Conservation (phyloP, 805 yeast species). For the Kazachstania bromeliacearum region DNA sequence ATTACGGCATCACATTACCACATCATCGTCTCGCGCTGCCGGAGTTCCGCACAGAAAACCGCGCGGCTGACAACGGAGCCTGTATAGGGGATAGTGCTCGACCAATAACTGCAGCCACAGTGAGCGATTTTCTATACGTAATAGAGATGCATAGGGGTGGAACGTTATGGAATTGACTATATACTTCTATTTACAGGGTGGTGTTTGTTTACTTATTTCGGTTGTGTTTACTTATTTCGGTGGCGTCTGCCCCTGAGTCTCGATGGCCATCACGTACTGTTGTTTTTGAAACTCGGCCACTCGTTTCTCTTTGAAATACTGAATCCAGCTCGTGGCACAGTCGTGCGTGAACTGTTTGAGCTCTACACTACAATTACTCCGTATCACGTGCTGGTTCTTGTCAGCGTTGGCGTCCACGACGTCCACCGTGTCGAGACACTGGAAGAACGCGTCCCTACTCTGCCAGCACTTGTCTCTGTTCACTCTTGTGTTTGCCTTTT, state of each 20-base stretch:
- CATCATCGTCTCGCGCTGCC: too few species aligned
- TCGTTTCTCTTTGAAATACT: constrained; percentile 85
- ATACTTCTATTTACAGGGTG: not conserved
- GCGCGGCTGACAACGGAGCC: too few species aligned
- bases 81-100: too few species aligned
- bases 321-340: constrained; percentile 82
- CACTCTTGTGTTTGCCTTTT: constrained; percentile 38
- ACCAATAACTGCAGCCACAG: too few species aligned
- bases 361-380: constrained; percentile 46
- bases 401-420: constrained; percentile 50
- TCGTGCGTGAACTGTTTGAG: constrained; percentile 54
- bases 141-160: too few species aligned
- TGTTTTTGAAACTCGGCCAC: constrained; percentile 48
- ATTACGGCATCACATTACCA: too few species aligned
- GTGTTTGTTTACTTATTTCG: not conserved
- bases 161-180: too few species aligned
- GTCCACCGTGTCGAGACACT: constrained; percentile 58
- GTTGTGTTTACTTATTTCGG: too few species aligned
- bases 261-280: constrained; percentile 1
- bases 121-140: too few species aligned
- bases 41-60: too few species aligned
- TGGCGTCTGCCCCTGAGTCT: constrained; percentile 23
- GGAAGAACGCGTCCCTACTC: constrained; percentile 67
- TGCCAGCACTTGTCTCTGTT: constrained; percentile 84
- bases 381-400: constrained; percentile 37